Conservation (phyloP, 179 eudicot species). For the Silene vulgaris region DNA sequence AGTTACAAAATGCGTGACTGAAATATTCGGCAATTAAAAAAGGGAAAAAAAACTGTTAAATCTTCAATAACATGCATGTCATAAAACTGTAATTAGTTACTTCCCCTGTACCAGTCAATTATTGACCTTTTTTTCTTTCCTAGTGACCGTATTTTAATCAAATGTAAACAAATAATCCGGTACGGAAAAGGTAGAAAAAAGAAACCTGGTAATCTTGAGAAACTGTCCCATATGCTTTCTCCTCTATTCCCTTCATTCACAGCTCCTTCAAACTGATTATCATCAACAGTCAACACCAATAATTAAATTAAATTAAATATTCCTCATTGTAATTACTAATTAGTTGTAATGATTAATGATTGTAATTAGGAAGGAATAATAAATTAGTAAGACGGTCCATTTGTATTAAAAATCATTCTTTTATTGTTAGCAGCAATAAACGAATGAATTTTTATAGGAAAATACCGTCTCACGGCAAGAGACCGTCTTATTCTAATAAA, state of each 20-base stretch:
- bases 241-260: conserved; percentile 89
- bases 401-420: too few relatives aligned
- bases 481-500: not conserved
- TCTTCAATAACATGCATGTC: too few relatives aligned
- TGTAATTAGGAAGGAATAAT: not conserved
- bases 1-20: not conserved
- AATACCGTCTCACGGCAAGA: too few relatives aligned
- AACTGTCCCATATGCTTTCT: conserved; percentile 84
- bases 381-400: too few relatives aligned
- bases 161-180: too few relatives aligned
- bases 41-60: not conserved
- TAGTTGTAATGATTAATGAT: not conserved
- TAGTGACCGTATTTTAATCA: too few relatives aligned
- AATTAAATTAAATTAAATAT: too few relatives aligned
- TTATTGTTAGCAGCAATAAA: too few relatives aligned
- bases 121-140: too few relatives aligned
- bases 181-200: not conserved
- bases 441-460: too few relatives aligned
- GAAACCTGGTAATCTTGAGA: conserved; percentile 57
- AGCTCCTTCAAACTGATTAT: conserved; percentile 87
- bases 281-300: not conserved
- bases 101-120: not conserved
- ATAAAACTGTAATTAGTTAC: not conserved
- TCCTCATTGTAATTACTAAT: too few relatives aligned
- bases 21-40: not conserved